These are phyloP conservation scores for Ophiostoma sp. DNA, from an alignment of 2,329 filamentous ascomycete species.

Conservation along the genomic window DNA sequence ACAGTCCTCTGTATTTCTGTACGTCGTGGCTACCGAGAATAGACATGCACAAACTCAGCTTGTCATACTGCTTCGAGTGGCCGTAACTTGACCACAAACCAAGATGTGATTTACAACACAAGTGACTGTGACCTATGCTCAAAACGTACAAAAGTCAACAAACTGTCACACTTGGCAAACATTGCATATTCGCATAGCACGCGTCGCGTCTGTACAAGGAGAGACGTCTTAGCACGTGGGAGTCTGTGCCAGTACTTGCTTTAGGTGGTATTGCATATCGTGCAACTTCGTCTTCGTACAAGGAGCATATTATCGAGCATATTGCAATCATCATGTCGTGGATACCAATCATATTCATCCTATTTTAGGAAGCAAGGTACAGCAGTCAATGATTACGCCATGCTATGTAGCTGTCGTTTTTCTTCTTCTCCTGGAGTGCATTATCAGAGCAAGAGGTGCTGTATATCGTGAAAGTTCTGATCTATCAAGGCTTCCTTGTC, in stretches of 20 bases:
- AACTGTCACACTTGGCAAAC: neutral
- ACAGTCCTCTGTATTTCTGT: too few species aligned
- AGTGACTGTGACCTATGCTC: neutral
- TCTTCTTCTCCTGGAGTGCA: too few species aligned
- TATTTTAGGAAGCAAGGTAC: too few species aligned
- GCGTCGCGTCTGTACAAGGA: neutral
- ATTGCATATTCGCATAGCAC: neutral
- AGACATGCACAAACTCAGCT: neutral
- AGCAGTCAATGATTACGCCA: too few species aligned
- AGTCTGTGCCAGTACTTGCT: neutral
- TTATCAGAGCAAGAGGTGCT: neutral
- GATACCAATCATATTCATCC: neutral
- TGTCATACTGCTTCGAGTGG: neutral
- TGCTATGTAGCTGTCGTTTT: too few species aligned
- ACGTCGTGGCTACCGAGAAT: neutral
- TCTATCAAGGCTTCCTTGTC: too few species aligned
- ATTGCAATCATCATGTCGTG: neutral
- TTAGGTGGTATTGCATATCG: neutral
- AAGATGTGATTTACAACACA: neutral
- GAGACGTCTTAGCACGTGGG: neutral
- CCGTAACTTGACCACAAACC: neutral
- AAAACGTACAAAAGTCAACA: slow-evolving; percentile 4
- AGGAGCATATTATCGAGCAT: neutral
- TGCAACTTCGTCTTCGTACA: neutral
- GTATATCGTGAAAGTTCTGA: neutral